phyloP scores from a whole-genome alignment of 257 asterid species.

The Solanum gracilifrons region DNA sequence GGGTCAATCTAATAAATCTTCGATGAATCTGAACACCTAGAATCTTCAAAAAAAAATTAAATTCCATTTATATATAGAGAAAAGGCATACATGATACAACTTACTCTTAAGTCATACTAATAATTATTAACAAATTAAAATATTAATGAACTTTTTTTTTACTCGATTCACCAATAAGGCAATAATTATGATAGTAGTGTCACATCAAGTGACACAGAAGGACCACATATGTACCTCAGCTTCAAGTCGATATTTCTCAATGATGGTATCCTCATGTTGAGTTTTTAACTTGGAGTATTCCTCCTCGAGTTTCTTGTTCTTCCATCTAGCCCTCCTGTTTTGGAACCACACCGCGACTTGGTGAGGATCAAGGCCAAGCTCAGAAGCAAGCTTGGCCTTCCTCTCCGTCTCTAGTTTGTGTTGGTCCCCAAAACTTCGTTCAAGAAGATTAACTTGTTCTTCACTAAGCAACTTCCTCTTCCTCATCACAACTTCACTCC shows the following conservation, averaged over 20 bases:
- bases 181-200: not conserved
- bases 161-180: not conserved
- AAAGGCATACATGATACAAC: not conserved
- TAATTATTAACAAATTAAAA: not conserved
- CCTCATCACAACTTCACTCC: not conserved
- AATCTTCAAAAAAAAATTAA: not conserved
- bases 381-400: constrained; percentile 10
- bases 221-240: constrained; percentile 26
- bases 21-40: not conserved
- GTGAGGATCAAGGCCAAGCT: not conserved
- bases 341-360: constrained; percentile 18
- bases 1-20: not conserved
- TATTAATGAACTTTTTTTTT: not conserved
- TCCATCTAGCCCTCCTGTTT: constrained; percentile 2
- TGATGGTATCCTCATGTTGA: constrained; percentile 26
- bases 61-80: not conserved
- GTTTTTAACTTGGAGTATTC: constrained; percentile 19
- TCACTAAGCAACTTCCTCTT: constrained; percentile 9
- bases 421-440: constrained; percentile 37
- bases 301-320: not conserved
- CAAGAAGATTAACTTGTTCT: constrained; percentile 11
- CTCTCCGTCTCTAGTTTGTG: constrained; percentile 15
- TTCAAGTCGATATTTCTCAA: constrained; percentile 66
- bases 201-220: not conserved
- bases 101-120: not conserved